These are phyloP conservation scores for Arabis hirsuta DNA, from an alignment of 345 rosid genomes.

Conservation along the genomic window DNA sequence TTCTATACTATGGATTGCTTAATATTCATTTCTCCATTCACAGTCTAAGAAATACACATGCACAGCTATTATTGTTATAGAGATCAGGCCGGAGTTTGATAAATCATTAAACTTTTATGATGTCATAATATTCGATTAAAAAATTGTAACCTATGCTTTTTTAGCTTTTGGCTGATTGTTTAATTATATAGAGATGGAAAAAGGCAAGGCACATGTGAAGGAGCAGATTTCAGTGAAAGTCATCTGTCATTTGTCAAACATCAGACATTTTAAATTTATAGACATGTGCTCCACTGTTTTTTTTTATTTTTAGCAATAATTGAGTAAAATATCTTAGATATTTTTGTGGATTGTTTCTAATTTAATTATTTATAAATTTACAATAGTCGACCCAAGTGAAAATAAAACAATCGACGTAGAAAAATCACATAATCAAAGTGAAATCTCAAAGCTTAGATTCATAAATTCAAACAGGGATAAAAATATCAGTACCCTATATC, in stretches of 20 bases:
- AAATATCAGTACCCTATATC: not conserved
- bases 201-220: constrained; percentile 39
- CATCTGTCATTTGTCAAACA: constrained; percentile 32
- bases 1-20: too few relatives aligned
- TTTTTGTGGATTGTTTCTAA: constrained; percentile 2
- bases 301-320: constrained; percentile 27
- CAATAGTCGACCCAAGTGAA: not conserved
- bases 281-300: constrained; percentile 35
- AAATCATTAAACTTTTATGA: not conserved
- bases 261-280: constrained; percentile 17
- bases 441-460: not conserved
- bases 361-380: not conserved
- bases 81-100: not conserved
- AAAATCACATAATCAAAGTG: not conserved
- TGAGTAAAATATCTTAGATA: constrained; percentile 44
- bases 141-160: not conserved
- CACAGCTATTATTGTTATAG: not conserved
- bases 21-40: too few relatives aligned
- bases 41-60: not conserved
- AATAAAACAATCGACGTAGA: not conserved
- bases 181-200: constrained; percentile 12
- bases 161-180: constrained; percentile 1
- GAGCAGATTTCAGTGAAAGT: constrained; percentile 28
- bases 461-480: not conserved
- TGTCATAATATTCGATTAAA: constrained; percentile 15